These are phyloP conservation scores for Apiospora kogelbergensis DNA, from an alignment of 2,329 filamentous ascomycete genomes.

Conservation along the genomic window DNA sequence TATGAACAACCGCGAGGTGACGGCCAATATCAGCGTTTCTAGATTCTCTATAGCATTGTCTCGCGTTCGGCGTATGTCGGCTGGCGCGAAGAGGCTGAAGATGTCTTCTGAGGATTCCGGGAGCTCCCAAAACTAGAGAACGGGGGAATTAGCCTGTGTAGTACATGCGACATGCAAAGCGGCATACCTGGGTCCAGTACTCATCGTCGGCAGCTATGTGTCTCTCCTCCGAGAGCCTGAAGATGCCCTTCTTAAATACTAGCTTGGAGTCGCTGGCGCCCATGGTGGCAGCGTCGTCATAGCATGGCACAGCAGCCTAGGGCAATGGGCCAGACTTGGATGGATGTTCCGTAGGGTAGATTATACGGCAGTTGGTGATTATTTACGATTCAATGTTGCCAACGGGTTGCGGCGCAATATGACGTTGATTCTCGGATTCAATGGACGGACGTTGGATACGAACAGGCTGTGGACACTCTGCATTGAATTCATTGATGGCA, in stretches of 20 bases:
- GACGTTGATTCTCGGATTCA: background rate
- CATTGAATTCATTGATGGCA: background rate
- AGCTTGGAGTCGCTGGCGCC: conserved; percentile 98
- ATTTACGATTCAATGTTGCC: conserved; percentile 1
- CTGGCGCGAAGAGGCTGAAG: conserved; percentile 90
- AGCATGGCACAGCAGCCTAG: conserved; percentile 17
- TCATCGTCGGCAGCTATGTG: conserved; percentile 83
- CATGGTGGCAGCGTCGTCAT: conserved; percentile 61
- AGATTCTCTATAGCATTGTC: conserved; percentile 84
- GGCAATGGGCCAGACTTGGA: background rate
- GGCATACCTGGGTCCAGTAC: conserved; percentile 86
- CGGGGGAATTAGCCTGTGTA: conserved; percentile 14
- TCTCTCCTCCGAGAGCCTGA: conserved; percentile 88
- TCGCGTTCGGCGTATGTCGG: conserved; percentile 83
- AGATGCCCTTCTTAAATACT: conserved; percentile 98
- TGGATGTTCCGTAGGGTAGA: background rate
- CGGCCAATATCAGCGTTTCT: conserved; percentile 81
- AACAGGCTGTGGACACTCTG: conserved; percentile 3
- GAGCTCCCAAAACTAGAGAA: conserved; percentile 85
- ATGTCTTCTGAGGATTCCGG: conserved; percentile 95
- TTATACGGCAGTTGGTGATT: background rate
- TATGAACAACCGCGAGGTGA: conserved; percentile 79
- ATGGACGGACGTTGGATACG: background rate
- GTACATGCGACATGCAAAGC: conserved; percentile 14
- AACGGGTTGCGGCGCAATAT: conserved; percentile 3